These are phyloP conservation scores for Leccinum imitatum DNA, from an alignment of 768 basidiomycete species.

Conservation along the genomic window DNA sequence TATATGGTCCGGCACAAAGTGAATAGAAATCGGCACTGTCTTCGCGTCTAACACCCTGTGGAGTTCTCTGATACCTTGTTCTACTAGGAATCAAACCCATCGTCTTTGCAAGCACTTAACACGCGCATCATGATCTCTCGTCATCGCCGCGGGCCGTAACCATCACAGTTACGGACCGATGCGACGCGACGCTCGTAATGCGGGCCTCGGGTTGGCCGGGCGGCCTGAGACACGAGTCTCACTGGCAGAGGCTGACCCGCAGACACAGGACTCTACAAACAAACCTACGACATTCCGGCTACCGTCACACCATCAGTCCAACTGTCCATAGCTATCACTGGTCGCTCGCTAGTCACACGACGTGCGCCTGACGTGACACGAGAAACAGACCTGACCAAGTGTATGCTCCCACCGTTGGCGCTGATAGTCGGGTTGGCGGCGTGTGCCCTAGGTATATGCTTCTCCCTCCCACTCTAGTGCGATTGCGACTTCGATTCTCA, in stretches of 20 bases:
- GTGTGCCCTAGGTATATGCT: background rate
- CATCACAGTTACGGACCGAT: background rate
- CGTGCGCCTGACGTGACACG: background rate
- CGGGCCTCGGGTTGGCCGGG: background rate
- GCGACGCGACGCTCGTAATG: background rate
- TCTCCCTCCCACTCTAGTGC: too few species aligned
- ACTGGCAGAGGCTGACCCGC: background rate
- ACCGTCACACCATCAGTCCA: background rate
- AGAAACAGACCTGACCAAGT: background rate
- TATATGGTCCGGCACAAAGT: background rate
- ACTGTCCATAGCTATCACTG: background rate
- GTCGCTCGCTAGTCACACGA: background rate
- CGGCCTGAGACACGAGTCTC: background rate
- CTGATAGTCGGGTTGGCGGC: background rate
- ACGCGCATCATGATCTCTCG: background rate
- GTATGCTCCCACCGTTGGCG: background rate
- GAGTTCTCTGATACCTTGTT: background rate
- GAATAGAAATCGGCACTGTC: background rate
- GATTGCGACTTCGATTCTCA: too few species aligned
- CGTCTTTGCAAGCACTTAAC: background rate
- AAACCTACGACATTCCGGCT: background rate
- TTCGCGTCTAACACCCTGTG: too few species aligned
- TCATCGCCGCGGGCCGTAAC: background rate
- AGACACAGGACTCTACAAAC: background rate
- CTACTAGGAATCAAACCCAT: background rate